Evolutionary conservation across 257 asterid genomes (phyloP), one percentile per base, ranked within the genome.

Genomic region (Gardenia jasminoides): DNA sequence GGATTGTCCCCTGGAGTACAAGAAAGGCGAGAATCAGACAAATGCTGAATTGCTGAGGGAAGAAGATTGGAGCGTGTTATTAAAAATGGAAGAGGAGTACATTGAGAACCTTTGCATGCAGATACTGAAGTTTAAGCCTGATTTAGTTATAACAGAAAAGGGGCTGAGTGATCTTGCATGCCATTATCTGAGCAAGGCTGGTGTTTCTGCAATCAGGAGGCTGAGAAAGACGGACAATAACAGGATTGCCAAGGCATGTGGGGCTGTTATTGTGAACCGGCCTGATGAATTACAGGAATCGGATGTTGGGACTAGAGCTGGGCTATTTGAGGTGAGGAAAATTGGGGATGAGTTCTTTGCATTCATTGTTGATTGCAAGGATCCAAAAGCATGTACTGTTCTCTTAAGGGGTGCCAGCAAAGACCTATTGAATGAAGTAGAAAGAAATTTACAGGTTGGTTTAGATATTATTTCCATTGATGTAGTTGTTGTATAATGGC

Each of bases 281-380:
- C 94, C 99, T 15, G 99, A 95, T 85, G 99, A 95, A 82, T 84
- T 93, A 87, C 99, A 93, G 87, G 99, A 95, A 82, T 93, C 97
- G 86, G 96, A 95, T 85, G 90, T 93, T 28, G 99, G 99, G 76
- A 91, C 97, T 78, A 96, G 97, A 78, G 99, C 98, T 79, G 97
- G 99, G 19, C 83, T 93, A 36, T 95, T 93, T 82, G 99, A 95
- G 89, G 98, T 95, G 82, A 88, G 85, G 85, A 95, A 95, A 87
- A 95, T 95, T 78, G 99, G 97, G 36, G 99, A 95, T 48, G 98
- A 93, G 85, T 95, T 89, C 86, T 95, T 91, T 70, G 80, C 99
- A 2, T 95, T 93, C 78, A 87, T 95, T 80, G 90, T 88, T 79
- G 97, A 95, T 74, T 95, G 99, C 90, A 80, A 88, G 84, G 97